phyloP scores from a whole-genome alignment of 768 basidiomycete species.

The Amanita rubescens region DNA sequence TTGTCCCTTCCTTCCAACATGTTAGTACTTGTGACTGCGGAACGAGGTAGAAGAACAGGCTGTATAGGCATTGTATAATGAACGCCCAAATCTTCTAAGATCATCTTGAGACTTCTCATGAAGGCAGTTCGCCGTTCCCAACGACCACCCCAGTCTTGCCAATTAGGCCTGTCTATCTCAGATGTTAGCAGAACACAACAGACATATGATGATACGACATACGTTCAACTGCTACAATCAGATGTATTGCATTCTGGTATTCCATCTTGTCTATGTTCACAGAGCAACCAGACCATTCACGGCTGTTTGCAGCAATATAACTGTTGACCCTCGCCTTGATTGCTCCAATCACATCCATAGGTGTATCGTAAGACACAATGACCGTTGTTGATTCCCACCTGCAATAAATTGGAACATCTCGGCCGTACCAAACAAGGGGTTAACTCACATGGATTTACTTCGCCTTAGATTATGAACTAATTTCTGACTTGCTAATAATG shows the following conservation, averaged over 20 bases:
- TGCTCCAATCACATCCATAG: slow-evolving; percentile 63
- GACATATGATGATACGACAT: slow-evolving; percentile 20
- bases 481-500: slow-evolving; percentile 61
- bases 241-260: slow-evolving; percentile 61
- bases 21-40: background rate
- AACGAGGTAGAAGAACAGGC: slow-evolving; percentile 49
- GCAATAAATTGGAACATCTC: background rate
- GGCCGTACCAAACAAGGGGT: background rate
- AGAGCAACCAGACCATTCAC: slow-evolving; percentile 62
- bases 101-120: slow-evolving; percentile 66
- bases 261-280: slow-evolving; percentile 79
- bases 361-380: slow-evolving; percentile 60
- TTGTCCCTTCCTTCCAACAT: background rate
- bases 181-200: slow-evolving; percentile 1
- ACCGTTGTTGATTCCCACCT: slow-evolving; percentile 67
- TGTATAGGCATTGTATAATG: slow-evolving; percentile 66
- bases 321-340: slow-evolving; percentile 49
- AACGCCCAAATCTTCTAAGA: slow-evolving; percentile 70
- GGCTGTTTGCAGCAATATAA: slow-evolving; percentile 55
- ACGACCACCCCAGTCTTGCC: slow-evolving; percentile 84
- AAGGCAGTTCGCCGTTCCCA: slow-evolving; percentile 70
- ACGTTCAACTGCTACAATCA: slow-evolving; percentile 70
- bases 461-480: slow-evolving; percentile 74
- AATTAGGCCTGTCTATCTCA: slow-evolving; percentile 60
- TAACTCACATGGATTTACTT: slow-evolving; percentile 60